phyloP scores from a whole-genome alignment of 768 basidiomycete species.

The Fomitopsis serialis region DNA sequence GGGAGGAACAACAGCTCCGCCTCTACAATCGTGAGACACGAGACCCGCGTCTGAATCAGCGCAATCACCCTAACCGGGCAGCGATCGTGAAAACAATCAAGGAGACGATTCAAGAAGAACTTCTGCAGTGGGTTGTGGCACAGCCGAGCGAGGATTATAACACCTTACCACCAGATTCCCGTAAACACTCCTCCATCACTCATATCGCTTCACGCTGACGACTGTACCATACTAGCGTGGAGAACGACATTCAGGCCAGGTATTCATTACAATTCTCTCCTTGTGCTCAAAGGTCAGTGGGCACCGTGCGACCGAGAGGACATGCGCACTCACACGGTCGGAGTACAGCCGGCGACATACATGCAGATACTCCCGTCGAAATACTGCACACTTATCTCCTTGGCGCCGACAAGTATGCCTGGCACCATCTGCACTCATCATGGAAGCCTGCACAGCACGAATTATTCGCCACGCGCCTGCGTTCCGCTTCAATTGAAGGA shows the following conservation, averaged over 20 bases:
- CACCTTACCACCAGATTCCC: not conserved
- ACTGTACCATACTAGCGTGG: no score
- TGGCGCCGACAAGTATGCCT: slow-evolving; percentile 38
- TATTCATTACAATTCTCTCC: slow-evolving; percentile 5
- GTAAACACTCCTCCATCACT: not conserved
- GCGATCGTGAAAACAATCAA: no score
- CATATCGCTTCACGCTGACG: not conserved
- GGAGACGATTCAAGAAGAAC: no score
- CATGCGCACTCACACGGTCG: no score
- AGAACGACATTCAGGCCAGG: no score
- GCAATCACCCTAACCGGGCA: no score
- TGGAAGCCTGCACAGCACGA: slow-evolving; percentile 28
- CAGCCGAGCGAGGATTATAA: slow-evolving; percentile 12
- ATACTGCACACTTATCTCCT: slow-evolving; percentile 40
- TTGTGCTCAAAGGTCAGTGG: slow-evolving; percentile 12
- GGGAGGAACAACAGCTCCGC: not conserved
- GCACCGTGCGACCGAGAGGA: no score
- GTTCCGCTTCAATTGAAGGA: slow-evolving; percentile 26
- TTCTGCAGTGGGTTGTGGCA: not conserved
- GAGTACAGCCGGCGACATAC: no score
- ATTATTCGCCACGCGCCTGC: slow-evolving; percentile 25
- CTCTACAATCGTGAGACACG: not conserved
- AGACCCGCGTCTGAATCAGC: no score
- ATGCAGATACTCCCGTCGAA: slow-evolving; percentile 30
- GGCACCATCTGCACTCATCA: slow-evolving; percentile 31